Evolutionary conservation across 2,329 filamentous ascomycete genomes (phyloP), one percentile per base, ranked within the genome.

Genomic region (Fusarium sp.): DNA sequence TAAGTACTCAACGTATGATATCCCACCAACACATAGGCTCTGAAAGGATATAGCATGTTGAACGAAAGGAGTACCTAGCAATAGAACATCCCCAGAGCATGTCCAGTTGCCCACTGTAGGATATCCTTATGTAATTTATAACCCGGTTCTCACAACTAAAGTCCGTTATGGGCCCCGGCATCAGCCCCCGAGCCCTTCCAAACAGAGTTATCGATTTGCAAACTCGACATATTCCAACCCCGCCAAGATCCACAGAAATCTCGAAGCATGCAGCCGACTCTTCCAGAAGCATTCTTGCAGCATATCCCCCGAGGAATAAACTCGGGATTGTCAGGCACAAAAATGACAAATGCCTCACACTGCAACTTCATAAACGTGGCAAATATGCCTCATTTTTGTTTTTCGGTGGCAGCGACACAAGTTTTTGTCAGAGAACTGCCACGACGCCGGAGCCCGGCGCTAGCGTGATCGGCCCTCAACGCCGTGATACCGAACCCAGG

Each of bases 401-500:
- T 28, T 4, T 11, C 18, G n/a, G 14, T 15, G 39, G 47, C 44
- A 30, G 30, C 8, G 24, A 32, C 11, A 13, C 7, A 20, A 17
- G 1, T n/a, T 53, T 45, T 28, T 36, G 41, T 63, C 41, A 63
- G 28, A 24, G 24, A n/a, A 44, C 39, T 28, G 22, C 47, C 42
- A 35, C 48, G 63, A 48, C n/a, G 13, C 8, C 41, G 28, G 32
- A 28, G 10, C 41, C 41, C 35, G 58, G 20, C 66, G 66, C 67
- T 70, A 70, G 59, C 59, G 59, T 70, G 66, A 70, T 66, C 67
- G 67, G 66, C 36, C 6, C 47, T 17, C 11, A 58, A 70, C 44
- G 42, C 67, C 67, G 66, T 65, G 66, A 70, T 57, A 70, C 67
- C 67, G 67, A 70, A 70, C 66, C 66, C n/a, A 59, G 66, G 30